Conservation (phyloP, 2,329 filamentous ascomycete genomes). For the Bipolaris gigantea region DNA sequence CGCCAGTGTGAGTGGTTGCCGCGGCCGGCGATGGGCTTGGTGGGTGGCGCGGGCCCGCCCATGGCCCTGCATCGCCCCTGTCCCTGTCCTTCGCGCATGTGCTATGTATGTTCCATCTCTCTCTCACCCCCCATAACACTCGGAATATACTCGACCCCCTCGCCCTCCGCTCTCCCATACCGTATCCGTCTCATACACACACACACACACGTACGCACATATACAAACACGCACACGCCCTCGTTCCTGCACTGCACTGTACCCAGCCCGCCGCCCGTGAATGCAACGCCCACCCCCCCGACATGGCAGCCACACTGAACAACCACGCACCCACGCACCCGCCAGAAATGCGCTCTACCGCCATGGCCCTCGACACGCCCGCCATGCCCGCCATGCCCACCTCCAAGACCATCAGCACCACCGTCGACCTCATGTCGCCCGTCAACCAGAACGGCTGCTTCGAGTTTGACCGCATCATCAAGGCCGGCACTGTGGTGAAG, state of each 20-base stretch:
- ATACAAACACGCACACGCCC: background rate
- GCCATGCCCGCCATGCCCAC: constrained; percentile 27
- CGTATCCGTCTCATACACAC: background rate
- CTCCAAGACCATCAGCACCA: constrained; percentile 22
- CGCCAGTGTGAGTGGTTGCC: no score
- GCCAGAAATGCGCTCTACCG: constrained; percentile 16
- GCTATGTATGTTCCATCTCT: background rate
- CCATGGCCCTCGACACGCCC: constrained; percentile 15
- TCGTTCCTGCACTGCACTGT: background rate
- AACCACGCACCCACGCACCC: constrained; percentile 21
- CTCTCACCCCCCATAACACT: constrained; percentile 7
- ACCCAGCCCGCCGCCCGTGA: constrained; percentile 6
- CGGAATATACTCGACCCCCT: constrained; percentile 6
- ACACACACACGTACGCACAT: constrained; percentile 4
- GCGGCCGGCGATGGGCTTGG: no score
- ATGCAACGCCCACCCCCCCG: constrained; percentile 23
- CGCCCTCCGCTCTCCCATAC: background rate
- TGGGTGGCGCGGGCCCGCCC: background rate
- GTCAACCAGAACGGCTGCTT: constrained; percentile 96
- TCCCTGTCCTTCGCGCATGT: constrained; percentile 8
- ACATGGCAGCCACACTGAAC: constrained; percentile 26
- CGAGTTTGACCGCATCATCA: constrained; percentile 91
- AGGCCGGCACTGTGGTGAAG: constrained; percentile 82
- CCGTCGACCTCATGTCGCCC: constrained; percentile 72
- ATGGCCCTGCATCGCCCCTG: constrained; percentile 28